Evolutionary conservation across 1,139 yeast genomes (phyloP), one percentile per base, ranked within the genome.

Genomic region (Taphrina sp.): DNA sequence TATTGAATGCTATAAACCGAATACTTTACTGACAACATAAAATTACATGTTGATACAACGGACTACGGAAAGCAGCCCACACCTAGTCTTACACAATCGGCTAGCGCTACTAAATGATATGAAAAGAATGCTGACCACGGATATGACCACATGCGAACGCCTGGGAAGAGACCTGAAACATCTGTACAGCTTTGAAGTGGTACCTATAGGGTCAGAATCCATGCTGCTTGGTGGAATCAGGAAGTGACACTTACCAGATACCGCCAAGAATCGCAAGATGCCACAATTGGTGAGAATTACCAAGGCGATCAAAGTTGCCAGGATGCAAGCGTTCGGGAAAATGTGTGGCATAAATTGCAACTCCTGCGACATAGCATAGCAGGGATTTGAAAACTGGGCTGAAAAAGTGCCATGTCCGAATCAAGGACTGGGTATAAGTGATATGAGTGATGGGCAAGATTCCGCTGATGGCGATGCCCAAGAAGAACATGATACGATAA

Each of bases 231-330:
- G n/a, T n/a, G n/a, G n/a, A n/a, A n/a, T n/a, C n/a, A n/a, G n/a
- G n/a, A n/a, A n/a, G n/a, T n/a, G n/a, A n/a, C 14, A 39, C 14
- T 35, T 94, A 95, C 58, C 86, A 71, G 22, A 89, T 81, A 1
- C 98, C 98, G 35, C 85, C 76, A 35, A 92, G 79, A 39, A 92
- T 98, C 67, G 86, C 87, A 16, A 88, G 69, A 70, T 92, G 98
- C 98, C 98, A 92, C 33, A 92, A 73, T 65, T 88, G 89, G 70
- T 92, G 98, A 51, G 96, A 87, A 95, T 89, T 94, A 84, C 92
- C 65, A 82, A 75, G 28, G 86, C 84, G 64, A 74, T 72, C 69
- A 82, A 82, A 62, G 72, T 80, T 53, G 67, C 75, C 64, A 71
- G 75, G 68, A 74, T 74, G 61, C 72, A 87, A 86, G 62, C 95